Evolutionary conservation across 2,329 filamentous ascomycete genomes (phyloP).

Genomic region (Remersonia thermophila): DNA sequence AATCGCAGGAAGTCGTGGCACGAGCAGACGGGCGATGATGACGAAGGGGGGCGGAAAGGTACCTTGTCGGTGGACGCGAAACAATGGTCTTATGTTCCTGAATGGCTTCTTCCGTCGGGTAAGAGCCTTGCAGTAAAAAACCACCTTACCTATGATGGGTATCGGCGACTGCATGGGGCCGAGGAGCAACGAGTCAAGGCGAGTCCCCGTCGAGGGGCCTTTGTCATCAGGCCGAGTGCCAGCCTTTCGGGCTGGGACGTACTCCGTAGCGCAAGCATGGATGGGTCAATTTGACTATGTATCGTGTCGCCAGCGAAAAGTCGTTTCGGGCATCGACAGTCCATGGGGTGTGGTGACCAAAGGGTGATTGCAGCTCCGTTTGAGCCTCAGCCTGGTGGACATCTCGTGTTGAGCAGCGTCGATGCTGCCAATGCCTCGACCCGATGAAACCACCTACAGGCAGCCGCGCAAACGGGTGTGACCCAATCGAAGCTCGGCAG

Average conservation of each 20-base stretch:
- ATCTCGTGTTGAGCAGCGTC: conserved; percentile 16
- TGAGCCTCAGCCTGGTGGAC: conserved; percentile 14
- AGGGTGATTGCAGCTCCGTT: conserved; percentile 9
- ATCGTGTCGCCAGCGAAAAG: too few species aligned
- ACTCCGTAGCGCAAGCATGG: conserved; percentile 1
- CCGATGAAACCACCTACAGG: neutral
- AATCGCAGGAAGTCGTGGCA: conserved; percentile 8
- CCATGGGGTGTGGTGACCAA: conserved; percentile 9
- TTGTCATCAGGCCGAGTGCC: too few species aligned
- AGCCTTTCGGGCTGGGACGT: too few species aligned
- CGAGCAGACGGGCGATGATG: conserved; percentile 2
- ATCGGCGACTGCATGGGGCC: conserved; percentile 3
- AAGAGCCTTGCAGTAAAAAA: conserved; percentile 3
- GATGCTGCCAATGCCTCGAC: conserved; percentile 11
- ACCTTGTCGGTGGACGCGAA: too few species aligned
- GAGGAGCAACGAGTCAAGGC: conserved; percentile 2
- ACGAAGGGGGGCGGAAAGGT: neutral
- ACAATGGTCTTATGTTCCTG: conserved; percentile 5
- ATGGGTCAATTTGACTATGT: conserved; percentile 11
- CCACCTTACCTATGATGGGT: too few species aligned
- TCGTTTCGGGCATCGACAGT: conserved; percentile 15
- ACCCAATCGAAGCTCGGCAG: too few species aligned
- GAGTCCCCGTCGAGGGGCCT: too few species aligned
- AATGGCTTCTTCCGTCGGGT: conserved; percentile 1
- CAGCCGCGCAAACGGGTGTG: too few species aligned